These are phyloP conservation scores for Termitomyces sp. DNA, from an alignment of 768 basidiomycete genomes.

Conservation along the genomic window DNA sequence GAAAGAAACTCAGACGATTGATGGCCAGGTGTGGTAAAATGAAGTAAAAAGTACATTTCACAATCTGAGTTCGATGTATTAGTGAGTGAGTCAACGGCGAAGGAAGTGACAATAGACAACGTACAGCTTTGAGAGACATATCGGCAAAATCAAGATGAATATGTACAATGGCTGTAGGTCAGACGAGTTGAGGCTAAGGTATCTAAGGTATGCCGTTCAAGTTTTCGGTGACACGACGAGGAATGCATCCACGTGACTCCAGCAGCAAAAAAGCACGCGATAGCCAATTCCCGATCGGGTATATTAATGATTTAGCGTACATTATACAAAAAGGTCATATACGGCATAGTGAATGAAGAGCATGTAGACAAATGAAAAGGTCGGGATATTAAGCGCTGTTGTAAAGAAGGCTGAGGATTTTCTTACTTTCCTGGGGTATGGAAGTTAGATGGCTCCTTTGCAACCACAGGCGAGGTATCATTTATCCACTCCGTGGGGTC, in stretches of 20 bases:
- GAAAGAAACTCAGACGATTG: constrained; percentile 16
- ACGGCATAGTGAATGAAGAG: too few species aligned
- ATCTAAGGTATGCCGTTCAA: neutral
- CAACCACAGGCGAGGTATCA: constrained; percentile 23
- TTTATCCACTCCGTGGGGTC: constrained; percentile 34
- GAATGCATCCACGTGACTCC: constrained; percentile 1
- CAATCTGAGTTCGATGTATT: constrained; percentile 35
- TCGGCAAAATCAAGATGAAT: neutral
- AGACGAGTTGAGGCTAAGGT: neutral
- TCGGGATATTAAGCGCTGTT: neutral
- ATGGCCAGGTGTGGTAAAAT: constrained; percentile 16
- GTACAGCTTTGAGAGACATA: constrained; percentile 78
- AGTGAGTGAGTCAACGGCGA: neutral
- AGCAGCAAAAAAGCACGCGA: neutral
- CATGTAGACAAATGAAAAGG: too few species aligned
- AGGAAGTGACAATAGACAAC: constrained; percentile 21
- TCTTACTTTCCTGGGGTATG: constrained; percentile 20
- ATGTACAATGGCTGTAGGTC: neutral
- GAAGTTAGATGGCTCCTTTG: neutral
- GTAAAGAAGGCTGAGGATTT: constrained; percentile 18
- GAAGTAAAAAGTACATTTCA: constrained; percentile 44
- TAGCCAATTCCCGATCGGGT: too few species aligned
- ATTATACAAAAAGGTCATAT: too few species aligned
- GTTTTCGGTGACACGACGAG: constrained; percentile 7
- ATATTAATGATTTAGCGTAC: too few species aligned